Evolutionary conservation across 768 basidiomycete genomes (phyloP).

Genomic region (Pisolithus orientalis): DNA sequence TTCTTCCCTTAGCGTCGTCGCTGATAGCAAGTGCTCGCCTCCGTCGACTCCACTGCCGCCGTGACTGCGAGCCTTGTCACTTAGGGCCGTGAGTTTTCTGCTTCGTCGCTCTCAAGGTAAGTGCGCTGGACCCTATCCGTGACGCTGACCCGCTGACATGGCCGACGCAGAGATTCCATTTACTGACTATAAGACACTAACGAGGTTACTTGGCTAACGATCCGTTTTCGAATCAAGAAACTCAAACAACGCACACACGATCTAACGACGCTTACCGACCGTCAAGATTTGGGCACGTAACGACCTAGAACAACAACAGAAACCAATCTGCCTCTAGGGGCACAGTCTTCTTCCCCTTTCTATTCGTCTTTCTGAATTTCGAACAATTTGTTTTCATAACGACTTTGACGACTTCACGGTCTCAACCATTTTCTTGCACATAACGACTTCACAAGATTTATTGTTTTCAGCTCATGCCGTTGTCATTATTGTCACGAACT

Average conservation of each 20-base stretch:
- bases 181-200: conserved; percentile 16
- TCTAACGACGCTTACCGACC: conserved; percentile 12
- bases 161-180: conserved; percentile 11
- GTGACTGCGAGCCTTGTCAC: conserved; percentile 6
- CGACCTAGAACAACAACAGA: conserved; percentile 19
- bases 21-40: conserved; percentile 17
- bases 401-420: conserved; percentile 17
- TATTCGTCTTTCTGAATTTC: conserved; percentile 8
- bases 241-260: conserved; percentile 9
- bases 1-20: conserved; percentile 17
- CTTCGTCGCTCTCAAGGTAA: conserved; percentile 17
- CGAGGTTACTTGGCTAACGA: conserved; percentile 22
- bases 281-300: conserved; percentile 11
- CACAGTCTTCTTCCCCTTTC: background rate
- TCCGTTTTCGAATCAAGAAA: conserved; percentile 10
- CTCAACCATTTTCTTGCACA: conserved; percentile 12
- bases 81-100: conserved; percentile 21
- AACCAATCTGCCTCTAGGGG: conserved; percentile 1
- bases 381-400: conserved; percentile 19
- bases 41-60: conserved; percentile 7
- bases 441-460: conserved; percentile 18
- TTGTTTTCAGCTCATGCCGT: conserved; percentile 22
- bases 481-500: conserved; percentile 26
- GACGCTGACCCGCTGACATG: background rate
- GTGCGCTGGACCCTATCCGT: background rate